Conservation (phyloP, 106 monocot genomes). For the Allium fistulosum region DNA sequence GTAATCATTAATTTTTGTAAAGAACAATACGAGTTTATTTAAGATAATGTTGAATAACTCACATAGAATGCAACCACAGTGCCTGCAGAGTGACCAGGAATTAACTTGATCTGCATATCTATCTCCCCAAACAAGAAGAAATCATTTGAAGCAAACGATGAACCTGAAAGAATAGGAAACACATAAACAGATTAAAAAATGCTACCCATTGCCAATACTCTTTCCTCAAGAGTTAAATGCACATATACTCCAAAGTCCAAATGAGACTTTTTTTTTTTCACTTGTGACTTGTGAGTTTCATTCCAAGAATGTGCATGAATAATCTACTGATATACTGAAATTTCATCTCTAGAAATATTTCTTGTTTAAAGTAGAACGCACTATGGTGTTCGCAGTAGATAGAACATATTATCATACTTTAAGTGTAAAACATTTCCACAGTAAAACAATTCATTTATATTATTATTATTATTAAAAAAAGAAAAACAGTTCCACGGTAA, state of each 20-base stretch:
- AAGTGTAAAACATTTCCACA: too few species aligned
- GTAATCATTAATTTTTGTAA: not conserved
- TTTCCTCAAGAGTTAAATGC: too few species aligned
- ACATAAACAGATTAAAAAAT: not conserved
- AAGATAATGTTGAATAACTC: not conserved
- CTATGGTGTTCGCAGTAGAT: too few species aligned
- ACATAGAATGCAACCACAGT: slow-evolving; percentile 45
- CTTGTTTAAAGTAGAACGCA: too few species aligned
- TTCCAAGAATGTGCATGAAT: too few species aligned
- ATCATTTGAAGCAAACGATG: slow-evolving; percentile 6
- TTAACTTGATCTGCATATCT: slow-evolving; percentile 10
- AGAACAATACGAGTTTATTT: not conserved
- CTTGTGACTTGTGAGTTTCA: too few species aligned
- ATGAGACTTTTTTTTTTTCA: too few species aligned
- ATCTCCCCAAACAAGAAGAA: slow-evolving; percentile 11
- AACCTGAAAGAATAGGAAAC: not conserved
- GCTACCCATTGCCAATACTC: too few species aligned
- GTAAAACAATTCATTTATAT: not conserved
- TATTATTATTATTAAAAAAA: not conserved
- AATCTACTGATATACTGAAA: too few species aligned
- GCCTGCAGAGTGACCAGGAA: slow-evolving; percentile 3
- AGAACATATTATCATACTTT: too few species aligned
- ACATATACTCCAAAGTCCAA: too few species aligned
- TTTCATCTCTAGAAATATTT: too few species aligned
- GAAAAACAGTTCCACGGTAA: not conserved